Conservation (phyloP, 495 filamentous ascomycete genomes). For the Echria macrotheca region DNA sequence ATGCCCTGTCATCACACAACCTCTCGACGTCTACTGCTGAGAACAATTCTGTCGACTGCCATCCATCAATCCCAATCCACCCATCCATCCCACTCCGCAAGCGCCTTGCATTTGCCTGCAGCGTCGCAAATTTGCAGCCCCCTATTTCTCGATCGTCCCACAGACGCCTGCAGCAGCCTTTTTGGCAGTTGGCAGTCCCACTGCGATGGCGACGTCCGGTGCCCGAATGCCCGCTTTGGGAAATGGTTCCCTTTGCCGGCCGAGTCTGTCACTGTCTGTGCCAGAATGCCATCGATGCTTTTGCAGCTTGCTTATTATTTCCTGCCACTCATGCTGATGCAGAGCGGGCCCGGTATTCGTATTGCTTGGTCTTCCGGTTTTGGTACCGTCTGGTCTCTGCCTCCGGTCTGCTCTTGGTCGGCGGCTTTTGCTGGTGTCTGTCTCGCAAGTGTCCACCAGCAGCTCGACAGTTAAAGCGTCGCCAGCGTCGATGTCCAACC, state of each 20-base stretch:
- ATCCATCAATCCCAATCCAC: slow-evolving; percentile 1
- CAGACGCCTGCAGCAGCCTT: slow-evolving; percentile 1
- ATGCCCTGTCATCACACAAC: no score
- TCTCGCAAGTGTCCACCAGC: no score
- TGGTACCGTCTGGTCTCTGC: slow-evolving; percentile 16
- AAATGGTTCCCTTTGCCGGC: slow-evolving; percentile 10
- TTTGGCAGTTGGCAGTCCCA: slow-evolving; percentile 4
- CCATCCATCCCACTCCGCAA: slow-evolving; percentile 11
- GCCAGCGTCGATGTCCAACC: no score
- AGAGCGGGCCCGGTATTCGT: slow-evolving; percentile 14
- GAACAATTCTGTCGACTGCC: no score
- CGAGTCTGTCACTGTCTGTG: slow-evolving; percentile 17
- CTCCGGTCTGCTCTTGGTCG: no score
- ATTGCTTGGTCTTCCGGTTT: slow-evolving; percentile 16
- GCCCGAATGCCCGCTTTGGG: not conserved
- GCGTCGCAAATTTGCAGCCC: slow-evolving; percentile 20
- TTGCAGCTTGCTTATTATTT: not conserved
- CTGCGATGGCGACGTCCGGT: not conserved
- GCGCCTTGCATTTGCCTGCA: slow-evolving; percentile 17
- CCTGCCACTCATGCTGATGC: slow-evolving; percentile 14
- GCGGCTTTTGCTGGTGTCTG: no score
- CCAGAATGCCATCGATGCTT: slow-evolving; percentile 1
- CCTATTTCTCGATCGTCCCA: slow-evolving; percentile 4
- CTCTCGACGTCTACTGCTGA: no score
- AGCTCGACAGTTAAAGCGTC: no score